Evolutionary conservation across 2,329 filamentous ascomycete species (phyloP), one percentile per base, ranked within the genome.

Genomic region (Diplocarpon mali): DNA sequence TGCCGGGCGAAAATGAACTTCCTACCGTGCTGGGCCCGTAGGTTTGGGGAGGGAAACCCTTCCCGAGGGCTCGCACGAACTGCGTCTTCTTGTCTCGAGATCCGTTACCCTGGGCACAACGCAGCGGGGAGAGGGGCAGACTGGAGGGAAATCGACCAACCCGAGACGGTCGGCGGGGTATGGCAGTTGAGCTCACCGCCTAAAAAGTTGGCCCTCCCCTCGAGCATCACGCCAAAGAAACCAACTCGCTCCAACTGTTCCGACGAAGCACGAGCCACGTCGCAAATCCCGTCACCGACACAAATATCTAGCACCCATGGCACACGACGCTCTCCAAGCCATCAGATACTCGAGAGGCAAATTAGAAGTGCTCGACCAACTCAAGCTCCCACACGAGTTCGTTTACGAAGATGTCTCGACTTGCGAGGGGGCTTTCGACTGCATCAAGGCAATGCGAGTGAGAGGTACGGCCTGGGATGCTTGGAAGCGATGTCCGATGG

Each of bases 291-390:
- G 20, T 29, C 40, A 29, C 17, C 12, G 13, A 2, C 12, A 14
- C 14, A 7, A 17, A 5, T 9, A 3, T 4, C 6, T n/a, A 12
- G 31, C 5, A 42, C 13, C n/a, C 8, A 47, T 43, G 45, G 45
- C 41, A 24, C 41, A 47, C 9, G 20, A 42, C 16, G 69, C 70
- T 17, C 76, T 92, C 38, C 74, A 89, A 66, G 85, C 85, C 10
- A 86, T 92, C 65, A 80, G 80, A 55, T 92, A 90, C 64, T 68
- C 71, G 44, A 73, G 78, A 41, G 84, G 84, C 54, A 74, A 74
- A 62, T 71, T 92, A 46, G 72, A 85, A 54, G 85, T 92, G 53
- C 75, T 92, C 44, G 84, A 92, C 64, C 85, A 92, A 67, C 77
- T 92, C n/a, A 77, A 78, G 50, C 73, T 92, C 16, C 85, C 85